Base-by-base conservation (phyloP, 257 asterid species). In the Nicotiana benthamiana region DNA sequence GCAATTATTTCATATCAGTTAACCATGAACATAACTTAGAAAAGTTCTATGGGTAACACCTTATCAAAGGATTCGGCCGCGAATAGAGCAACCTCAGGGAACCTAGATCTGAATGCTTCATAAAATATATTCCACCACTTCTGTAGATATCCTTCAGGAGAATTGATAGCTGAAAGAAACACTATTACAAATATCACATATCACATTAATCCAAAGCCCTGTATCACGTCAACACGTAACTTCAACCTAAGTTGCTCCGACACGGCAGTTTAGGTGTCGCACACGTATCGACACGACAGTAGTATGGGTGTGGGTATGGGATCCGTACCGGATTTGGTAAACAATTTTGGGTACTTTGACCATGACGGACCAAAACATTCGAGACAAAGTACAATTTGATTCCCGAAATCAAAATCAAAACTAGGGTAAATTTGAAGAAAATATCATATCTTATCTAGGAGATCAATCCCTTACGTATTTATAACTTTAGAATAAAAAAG, bases 121-220 rank as follows among this genome's bases (percentile, higher is more conserved):
- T 83, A 81, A 53, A 83, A 86, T 48, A 81, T 2, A 60, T 80
- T 56, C 84, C 86, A 86, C 87, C 84, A 86, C 32, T 86, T 87
- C 1, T 54, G 20, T 18, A 86, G 40, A 76, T 75, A 83, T 15
- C 89, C 87, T 34, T 86, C 85, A 5, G 62, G 24, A 56, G 77
- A 34, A 82, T 82, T 34, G 9, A 82, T n/a, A 17, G 64, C 88
- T 85, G 82, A 75, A 34, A 64, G 82, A 75, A 34, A 64, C 12
- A 81, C 46, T 40, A 46, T 3, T 6, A 15, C 4, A 59, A 7
- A 2, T 40, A 18, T 24, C 48, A 9, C 9, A 43, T 57, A 60
- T 7, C 5, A 18, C 5, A 18, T 12, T 72, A 30, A 11, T 72
- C 62, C 62, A 56, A 54, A 56, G 24, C 62, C 8, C n/a, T 5